Percentiles rank a stretch among this genome's conserved stretches.
Evolutionary conservation across 2,329 filamentous ascomycete species (phyloP).

Genomic region (Boeremia exigua): DNA sequence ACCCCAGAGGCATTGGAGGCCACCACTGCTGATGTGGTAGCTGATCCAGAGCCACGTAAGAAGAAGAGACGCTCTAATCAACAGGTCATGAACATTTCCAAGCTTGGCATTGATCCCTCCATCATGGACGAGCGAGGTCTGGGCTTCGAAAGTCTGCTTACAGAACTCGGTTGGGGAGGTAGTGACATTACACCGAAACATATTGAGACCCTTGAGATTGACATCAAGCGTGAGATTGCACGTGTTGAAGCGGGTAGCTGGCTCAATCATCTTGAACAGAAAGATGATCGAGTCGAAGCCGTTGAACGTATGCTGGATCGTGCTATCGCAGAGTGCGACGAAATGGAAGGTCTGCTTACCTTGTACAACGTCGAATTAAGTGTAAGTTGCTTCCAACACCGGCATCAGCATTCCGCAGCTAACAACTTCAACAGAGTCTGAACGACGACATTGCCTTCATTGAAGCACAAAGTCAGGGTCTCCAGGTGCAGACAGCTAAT

Average conservation of each 20-base stretch:
- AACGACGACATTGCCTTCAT: conserved; percentile 97
- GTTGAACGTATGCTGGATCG: conserved; percentile 86
- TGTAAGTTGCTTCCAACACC: conserved; percentile 63
- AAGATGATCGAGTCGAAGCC: conserved; percentile 86
- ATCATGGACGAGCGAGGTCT: conserved; percentile 78
- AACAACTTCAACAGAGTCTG: conserved; percentile 68
- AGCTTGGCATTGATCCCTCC: conserved; percentile 76
- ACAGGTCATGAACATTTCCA: conserved; percentile 77
- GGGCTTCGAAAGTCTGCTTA: conserved; percentile 82
- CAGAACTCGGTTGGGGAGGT: conserved; percentile 88
- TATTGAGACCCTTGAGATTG: conserved; percentile 79
- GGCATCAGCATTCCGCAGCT: conserved; percentile 22
- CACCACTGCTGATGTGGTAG: conserved; percentile 13
- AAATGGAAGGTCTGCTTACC: conserved; percentile 91
- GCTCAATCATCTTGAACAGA: conserved; percentile 81
- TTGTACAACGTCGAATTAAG: conserved; percentile 94
- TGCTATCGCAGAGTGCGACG: conserved; percentile 93
- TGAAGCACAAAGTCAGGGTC: conserved; percentile 93
- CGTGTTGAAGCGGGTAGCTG: conserved; percentile 92
- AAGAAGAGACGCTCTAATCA: conserved; percentile 73
- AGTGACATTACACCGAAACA: conserved; percentile 75
- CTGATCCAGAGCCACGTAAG: conserved; percentile 57
- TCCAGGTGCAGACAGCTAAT: conserved; percentile 96
- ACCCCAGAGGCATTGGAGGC: conserved; percentile 36
- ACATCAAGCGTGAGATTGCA: conserved; percentile 86